A percentile compares a stretch with the other conserved stretches of the same genome.
These are phyloP conservation scores for Daedalea quercina DNA, from an alignment of 768 basidiomycete species.

Conservation along the genomic window DNA sequence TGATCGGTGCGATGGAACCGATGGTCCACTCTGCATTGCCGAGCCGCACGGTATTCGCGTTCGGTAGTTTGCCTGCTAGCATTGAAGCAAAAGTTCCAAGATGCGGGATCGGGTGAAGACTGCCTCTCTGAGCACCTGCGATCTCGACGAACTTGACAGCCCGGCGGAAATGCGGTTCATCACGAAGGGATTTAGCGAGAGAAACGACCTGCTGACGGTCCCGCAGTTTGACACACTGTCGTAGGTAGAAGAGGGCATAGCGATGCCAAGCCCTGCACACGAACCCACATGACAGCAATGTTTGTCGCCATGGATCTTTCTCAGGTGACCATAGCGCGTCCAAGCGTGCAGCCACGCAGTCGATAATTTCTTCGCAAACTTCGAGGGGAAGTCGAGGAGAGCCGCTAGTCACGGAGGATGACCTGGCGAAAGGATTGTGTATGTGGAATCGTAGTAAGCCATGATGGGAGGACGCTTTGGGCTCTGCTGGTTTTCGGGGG, in stretches of 20 bases:
- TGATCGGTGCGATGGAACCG: not conserved
- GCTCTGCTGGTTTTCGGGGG: too few species aligned
- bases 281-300: not conserved
- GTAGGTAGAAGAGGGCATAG: not conserved
- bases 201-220: not conserved
- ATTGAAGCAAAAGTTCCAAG: not conserved
- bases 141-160: not conserved
- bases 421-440: too few species aligned
- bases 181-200: not conserved
- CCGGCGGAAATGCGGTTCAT: not conserved
- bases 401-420: too few species aligned
- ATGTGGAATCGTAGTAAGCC: too few species aligned
- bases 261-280: not conserved
- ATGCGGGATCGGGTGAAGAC: not conserved
- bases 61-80: not conserved
- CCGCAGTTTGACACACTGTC: not conserved
- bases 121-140: not conserved
- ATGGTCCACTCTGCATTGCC: not conserved
- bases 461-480: too few species aligned
- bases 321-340: not conserved
- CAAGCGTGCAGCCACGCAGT: not conserved
- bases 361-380: not conserved
- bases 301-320: not conserved
- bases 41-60: not conserved
- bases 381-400: not conserved